Evolutionary conservation across 495 filamentous ascomycete species (phyloP).

Genomic region (Rostrohypoxylon terebratum): DNA sequence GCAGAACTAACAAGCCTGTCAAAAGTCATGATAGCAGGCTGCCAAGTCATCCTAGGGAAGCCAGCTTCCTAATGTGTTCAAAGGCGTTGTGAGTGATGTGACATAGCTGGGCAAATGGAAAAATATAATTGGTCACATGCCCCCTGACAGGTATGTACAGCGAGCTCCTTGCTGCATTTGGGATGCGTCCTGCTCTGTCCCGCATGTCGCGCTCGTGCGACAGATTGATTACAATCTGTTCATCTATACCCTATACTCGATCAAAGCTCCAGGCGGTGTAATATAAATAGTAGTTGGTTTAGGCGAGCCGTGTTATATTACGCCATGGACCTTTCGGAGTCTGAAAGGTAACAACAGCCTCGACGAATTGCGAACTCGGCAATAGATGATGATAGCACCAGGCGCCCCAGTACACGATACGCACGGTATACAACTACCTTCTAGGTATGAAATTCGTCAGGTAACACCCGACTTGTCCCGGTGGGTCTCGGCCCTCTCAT

Average conservation of each 20-base stretch:
- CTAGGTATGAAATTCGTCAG: slow-evolving; percentile 40
- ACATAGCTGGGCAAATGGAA: slow-evolving; percentile 27
- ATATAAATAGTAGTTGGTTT: slow-evolving; percentile 3
- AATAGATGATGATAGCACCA: slow-evolving; percentile 28
- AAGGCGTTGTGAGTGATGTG: slow-evolving; percentile 33
- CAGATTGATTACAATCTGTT: slow-evolving; percentile 22
- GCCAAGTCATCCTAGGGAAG: slow-evolving; percentile 41
- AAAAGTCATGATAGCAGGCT: slow-evolving; percentile 28
- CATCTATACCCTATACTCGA: slow-evolving; percentile 11
- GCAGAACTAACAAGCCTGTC: slow-evolving; percentile 22
- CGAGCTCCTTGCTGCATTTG: slow-evolving; percentile 40
- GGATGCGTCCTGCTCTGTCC: slow-evolving; percentile 16
- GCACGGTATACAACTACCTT: slow-evolving; percentile 35
- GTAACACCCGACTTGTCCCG: slow-evolving; percentile 28
- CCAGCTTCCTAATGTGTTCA: slow-evolving; percentile 43
- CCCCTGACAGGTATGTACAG: slow-evolving; percentile 20
- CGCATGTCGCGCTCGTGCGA: slow-evolving; percentile 17
- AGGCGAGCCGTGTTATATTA: neutral
- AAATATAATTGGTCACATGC: slow-evolving; percentile 31
- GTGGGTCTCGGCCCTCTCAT: slow-evolving; percentile 33
- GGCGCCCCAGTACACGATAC: slow-evolving; percentile 31
- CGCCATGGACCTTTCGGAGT: neutral
- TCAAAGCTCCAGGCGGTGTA: neutral
- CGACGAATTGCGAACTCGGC: neutral
- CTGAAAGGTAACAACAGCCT: neutral